Conservation (phyloP, 2,329 filamentous ascomycete species). For the Didymella keratinophila region DNA sequence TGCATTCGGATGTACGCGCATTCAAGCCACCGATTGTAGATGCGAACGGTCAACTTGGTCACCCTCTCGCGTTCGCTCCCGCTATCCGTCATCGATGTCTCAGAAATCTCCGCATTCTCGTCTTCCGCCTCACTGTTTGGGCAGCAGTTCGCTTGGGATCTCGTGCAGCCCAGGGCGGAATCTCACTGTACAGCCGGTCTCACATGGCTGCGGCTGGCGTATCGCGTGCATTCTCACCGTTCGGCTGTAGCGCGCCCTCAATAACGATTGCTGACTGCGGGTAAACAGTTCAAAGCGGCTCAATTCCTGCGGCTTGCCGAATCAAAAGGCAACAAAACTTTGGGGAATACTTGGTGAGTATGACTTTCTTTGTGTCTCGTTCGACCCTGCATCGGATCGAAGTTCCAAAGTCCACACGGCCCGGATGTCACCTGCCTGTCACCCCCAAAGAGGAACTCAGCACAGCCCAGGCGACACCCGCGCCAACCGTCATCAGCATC, state of each 20-base stretch:
- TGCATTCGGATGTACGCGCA: conserved; percentile 10
- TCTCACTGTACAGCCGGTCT: neutral
- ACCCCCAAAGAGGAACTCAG: neutral
- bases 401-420: conserved; percentile 31
- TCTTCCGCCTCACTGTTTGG: conserved; percentile 52
- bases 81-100: conserved; percentile 12
- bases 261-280: conserved; percentile 31
- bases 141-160: conserved; percentile 41
- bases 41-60: conserved; percentile 38
- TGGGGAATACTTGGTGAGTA: conserved; percentile 91
- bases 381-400: conserved; percentile 11
- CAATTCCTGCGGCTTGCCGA: conserved; percentile 94
- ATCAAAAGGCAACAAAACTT: conserved; percentile 83
- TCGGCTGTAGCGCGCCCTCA: conserved; percentile 35
- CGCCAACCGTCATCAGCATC: conserved; percentile 24
- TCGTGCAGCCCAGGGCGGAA: conserved; percentile 1
- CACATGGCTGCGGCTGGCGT: neutral
- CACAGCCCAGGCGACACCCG: conserved; percentile 6
- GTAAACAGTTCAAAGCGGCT: conserved; percentile 75
- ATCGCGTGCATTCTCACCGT: conserved; percentile 10
- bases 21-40: conserved; percentile 39
- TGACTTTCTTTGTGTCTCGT: conserved; percentile 21
- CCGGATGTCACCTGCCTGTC: conserved; percentile 22
- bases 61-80: conserved; percentile 23
- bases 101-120: conserved; percentile 11